phyloP scores from a whole-genome alignment of 495 filamentous ascomycete species.

The Hypomontagnella submonticulosa region DNA sequence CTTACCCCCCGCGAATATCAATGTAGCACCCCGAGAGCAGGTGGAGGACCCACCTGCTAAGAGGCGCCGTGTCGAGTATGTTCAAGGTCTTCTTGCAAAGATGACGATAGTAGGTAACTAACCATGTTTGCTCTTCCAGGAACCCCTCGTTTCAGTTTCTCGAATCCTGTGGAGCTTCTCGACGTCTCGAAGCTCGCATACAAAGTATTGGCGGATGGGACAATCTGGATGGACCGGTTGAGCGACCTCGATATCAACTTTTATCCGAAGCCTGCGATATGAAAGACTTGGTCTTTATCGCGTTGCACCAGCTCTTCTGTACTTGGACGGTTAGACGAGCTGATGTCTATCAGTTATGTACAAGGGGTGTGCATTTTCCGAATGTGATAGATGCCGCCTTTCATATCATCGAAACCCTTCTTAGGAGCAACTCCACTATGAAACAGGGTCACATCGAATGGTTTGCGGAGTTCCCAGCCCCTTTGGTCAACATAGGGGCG shows the following conservation, averaged over 20 bases:
- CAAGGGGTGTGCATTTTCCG: constrained; percentile 9
- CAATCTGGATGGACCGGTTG: constrained; percentile 44
- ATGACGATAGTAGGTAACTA: constrained; percentile 3
- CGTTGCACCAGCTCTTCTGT: constrained; percentile 76
- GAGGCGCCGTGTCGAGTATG: constrained; percentile 43
- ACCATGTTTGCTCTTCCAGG: constrained; percentile 16
- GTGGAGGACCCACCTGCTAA: constrained; percentile 36
- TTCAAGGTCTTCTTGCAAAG: constrained; percentile 6
- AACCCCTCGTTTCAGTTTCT: constrained; percentile 24
- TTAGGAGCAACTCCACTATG: constrained; percentile 56
- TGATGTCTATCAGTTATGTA: constrained; percentile 29
- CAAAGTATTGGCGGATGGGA: constrained; percentile 21
- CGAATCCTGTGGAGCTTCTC: constrained; percentile 4
- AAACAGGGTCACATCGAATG: constrained; percentile 55
- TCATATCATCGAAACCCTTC: constrained; percentile 48
- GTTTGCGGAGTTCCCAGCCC: constrained; percentile 64
- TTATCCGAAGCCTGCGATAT: constrained; percentile 65
- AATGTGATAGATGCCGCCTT: constrained; percentile 52
- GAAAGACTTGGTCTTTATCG: constrained; percentile 71
- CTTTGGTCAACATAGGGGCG: constrained; percentile 44
- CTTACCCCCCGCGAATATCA: constrained; percentile 1
- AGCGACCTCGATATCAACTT: constrained; percentile 65
- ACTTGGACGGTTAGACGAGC: constrained; percentile 51
- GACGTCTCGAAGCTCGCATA: constrained; percentile 2
- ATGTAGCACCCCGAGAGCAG: constrained; percentile 6